Evolutionary conservation across 1,284 basidiomycete genomes (phyloP).

Genomic region (Cerrena zonata): DNA sequence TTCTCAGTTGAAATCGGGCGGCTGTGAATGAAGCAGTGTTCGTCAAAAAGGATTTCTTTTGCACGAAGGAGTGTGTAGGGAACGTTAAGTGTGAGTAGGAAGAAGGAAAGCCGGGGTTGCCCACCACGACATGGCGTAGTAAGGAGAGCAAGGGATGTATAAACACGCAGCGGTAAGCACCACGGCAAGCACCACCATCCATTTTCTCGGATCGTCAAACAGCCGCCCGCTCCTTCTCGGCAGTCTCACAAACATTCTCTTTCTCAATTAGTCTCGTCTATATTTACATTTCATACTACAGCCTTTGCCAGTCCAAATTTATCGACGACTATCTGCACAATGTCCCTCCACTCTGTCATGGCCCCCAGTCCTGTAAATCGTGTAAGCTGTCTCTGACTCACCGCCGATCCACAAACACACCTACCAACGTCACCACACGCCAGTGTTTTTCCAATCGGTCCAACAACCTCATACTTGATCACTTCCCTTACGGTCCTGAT

Average conservation of each 20-base stretch:
- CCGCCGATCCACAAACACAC: constrained; percentile 10
- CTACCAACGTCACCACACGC: constrained; percentile 90
- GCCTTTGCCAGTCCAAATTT: constrained; percentile 37
- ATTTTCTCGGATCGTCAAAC: too few species aligned
- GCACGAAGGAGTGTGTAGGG: background rate
- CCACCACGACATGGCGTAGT: background rate
- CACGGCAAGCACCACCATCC: too few species aligned
- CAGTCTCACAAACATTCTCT: too few species aligned
- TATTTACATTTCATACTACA: background rate
- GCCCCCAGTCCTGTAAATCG: constrained; percentile 67
- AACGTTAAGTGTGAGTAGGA: background rate
- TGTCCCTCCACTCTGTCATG: constrained; percentile 88
- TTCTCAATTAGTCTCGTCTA: too few species aligned
- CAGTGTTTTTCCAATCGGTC: constrained; percentile 80
- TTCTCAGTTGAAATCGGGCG: constrained; percentile 9
- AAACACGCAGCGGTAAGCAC: too few species aligned
- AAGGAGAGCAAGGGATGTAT: background rate
- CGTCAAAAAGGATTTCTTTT: background rate
- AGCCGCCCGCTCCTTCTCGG: too few species aligned
- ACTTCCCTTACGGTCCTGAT: constrained; percentile 65
- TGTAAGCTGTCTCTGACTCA: too few species aligned
- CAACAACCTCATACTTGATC: constrained; percentile 75
- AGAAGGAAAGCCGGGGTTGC: background rate
- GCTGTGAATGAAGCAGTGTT: background rate
- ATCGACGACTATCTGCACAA: constrained; percentile 65